Evolutionary conservation across 2,329 filamentous ascomycete species (phyloP), one percentile per base, ranked within the genome.

Genomic region (Diplodia mutila): DNA sequence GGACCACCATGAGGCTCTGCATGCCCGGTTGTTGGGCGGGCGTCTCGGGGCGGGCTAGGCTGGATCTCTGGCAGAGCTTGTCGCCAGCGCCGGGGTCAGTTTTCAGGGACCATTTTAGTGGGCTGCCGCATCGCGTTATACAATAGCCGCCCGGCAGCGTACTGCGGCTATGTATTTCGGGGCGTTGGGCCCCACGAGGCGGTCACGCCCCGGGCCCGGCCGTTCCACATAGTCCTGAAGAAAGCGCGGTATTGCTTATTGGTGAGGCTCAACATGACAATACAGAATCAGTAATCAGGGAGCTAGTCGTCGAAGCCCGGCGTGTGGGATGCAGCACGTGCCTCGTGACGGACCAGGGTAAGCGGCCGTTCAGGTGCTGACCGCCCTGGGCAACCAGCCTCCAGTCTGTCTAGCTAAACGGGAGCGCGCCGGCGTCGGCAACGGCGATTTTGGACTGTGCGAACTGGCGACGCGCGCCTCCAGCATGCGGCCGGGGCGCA

Each of bases 241-340:
- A 29, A 23, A 11, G 37, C 9, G 16, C 39, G 12, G 16, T 57
- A 37, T 12, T 37, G 34, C 34, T 37, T 37, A 32, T 27, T 25
- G 51, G 37, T 39, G 59, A 63, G 59, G 59, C 59, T 63, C 59
- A 21, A 51, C 42, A 63, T 63, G 59, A 63, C 59, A 63, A 25
- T 29, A 48, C 59, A 37, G 34, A 63, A 52, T 63, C 59, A 63
- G 59, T 63, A 63, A 63, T 63, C 59, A 63, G n/a, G 12, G 34
- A 37, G 32, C 29, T 55, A 34, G n/a, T 37, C 34, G 14, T 32
- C 9, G 52, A 32, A 27, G 54, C 12, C 54, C 25, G 18, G 25
- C 16, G 59, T 51, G 59, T 63, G 59, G 59, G 59, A 63, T 27
- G 52, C 9, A 51, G 59, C 59, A 63, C 59, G 59, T 63, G 59